Evolutionary conservation across 164 flowering plant species (phyloP).

Genomic region (Aristolochia contorta): DNA sequence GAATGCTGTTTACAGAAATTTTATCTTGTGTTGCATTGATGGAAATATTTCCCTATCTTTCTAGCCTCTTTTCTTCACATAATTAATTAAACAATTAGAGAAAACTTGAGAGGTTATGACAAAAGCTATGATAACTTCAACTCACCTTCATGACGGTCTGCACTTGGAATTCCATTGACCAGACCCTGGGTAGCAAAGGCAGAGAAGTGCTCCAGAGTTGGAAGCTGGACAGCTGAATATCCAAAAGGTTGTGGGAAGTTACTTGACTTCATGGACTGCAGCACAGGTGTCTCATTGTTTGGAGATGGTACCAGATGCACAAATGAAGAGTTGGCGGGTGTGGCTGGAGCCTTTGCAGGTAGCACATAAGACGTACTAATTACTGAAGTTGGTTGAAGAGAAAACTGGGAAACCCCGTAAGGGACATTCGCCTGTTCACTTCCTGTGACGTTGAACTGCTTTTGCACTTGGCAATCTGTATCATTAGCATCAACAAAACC

Average conservation of each 20-base stretch:
- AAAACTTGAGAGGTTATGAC: background rate
- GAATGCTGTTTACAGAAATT: too few relatives aligned
- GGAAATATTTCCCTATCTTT: too few relatives aligned
- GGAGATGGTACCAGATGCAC: constrained; percentile 37
- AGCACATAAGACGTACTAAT: constrained; percentile 32
- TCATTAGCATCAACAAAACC: constrained; percentile 22
- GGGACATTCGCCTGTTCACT: constrained; percentile 23
- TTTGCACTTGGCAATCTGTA: constrained; percentile 32
- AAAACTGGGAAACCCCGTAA: constrained; percentile 27
- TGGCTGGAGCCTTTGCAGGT: constrained; percentile 29
- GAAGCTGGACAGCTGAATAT: constrained; percentile 65
- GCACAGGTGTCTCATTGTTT: constrained; percentile 32
- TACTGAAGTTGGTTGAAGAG: constrained; percentile 29
- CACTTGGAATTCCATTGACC: constrained; percentile 19
- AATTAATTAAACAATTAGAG: too few relatives aligned
- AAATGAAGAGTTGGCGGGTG: constrained; percentile 22
- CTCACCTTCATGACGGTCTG: constrained; percentile 29
- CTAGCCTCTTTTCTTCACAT: too few relatives aligned
- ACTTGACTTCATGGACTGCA: constrained; percentile 34
- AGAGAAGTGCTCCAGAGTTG: constrained; percentile 45
- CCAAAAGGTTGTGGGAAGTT: constrained; percentile 51
- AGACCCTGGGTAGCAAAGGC: constrained; percentile 32
- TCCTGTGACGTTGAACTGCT: constrained; percentile 26
- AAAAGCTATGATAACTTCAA: constrained; percentile 27
- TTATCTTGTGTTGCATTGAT: too few relatives aligned